Evolutionary conservation across 148 eudicot genomes (phyloP), one percentile per base, ranked within the genome.

Genomic region (Cornus kousa): DNA sequence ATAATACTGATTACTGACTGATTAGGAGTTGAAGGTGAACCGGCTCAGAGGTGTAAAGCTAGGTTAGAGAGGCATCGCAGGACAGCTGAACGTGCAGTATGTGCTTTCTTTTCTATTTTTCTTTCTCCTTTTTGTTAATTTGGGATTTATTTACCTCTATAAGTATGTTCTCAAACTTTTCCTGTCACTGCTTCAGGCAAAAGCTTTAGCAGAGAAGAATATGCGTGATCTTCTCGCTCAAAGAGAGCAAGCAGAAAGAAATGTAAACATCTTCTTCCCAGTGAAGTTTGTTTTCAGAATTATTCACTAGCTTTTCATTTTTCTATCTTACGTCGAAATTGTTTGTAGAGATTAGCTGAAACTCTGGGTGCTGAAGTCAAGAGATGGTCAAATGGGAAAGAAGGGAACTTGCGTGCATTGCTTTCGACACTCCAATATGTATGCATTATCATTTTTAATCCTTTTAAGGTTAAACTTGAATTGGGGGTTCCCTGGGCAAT

Each of bases 361-460:
- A 74, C 85, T 74, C 90, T 97, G 74, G 98, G 94, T 86, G 92
- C 89, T 83, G 99, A 94, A 78, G 92, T 97, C 73, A 97, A 86
- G 89, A 89, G 99, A 87, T 97, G 99, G 99, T 91, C 98, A 59
- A 90, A 83, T 85, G 97, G 99, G 73, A 97, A 97, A 88, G 90
- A 94, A 87, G 97, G 99, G 71, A 97, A 97, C 81, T 83, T 97
- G 62, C 95, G 99, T 37, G 99, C 99, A 80, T 88, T 97, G 87
- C 87, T 97, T 73, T 94, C 99, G 55, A 97, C 99, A 20, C 81
- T 97, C 80, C 99, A 97, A 97, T 94, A 97, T 82, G 99, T 97
- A 91, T 66, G 93, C 74, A 70, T 43, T 60, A 60, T 68, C 40
- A 53, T 22, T 37, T 23, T 72, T 74, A 48, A 39, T 73, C 53